Evolutionary conservation across 345 rosid genomes (phyloP).

Genomic region (Melastoma malabathricum): DNA sequence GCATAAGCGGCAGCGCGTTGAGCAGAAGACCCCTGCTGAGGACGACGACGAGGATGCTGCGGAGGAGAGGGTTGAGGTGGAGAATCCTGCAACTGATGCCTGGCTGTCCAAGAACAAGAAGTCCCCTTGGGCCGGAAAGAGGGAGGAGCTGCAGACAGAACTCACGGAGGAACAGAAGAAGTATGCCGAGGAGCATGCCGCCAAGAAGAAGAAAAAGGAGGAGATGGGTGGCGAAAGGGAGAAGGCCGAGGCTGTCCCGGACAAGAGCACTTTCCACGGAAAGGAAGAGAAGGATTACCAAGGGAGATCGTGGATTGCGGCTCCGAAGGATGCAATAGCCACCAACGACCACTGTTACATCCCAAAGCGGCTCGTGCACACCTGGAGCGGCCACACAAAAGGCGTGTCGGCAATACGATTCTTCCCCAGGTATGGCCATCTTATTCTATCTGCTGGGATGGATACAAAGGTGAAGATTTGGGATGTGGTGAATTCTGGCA

Average conservation of each 20-base stretch:
- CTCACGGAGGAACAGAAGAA: slow-evolving; percentile 95
- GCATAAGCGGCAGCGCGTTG: slow-evolving; percentile 66
- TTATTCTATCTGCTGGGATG: slow-evolving; percentile 96
- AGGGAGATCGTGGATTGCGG: slow-evolving; percentile 90
- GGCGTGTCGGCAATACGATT: slow-evolving; percentile 83
- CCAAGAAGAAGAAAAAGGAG: slow-evolving; percentile 87
- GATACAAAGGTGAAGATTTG: slow-evolving; percentile 95
- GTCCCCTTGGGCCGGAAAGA: slow-evolving; percentile 96
- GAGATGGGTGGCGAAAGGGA: slow-evolving; percentile 29
- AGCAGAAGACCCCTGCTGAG: slow-evolving; percentile 36
- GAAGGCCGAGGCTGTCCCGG: slow-evolving; percentile 69
- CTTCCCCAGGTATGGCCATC: slow-evolving; percentile 93
- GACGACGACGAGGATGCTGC: slow-evolving; percentile 19
- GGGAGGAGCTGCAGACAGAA: slow-evolving; percentile 65
- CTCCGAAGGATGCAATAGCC: slow-evolving; percentile 90
- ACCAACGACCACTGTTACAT: slow-evolving; percentile 83
- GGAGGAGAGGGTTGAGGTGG: slow-evolving; percentile 33
- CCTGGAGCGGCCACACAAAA: slow-evolving; percentile 84
- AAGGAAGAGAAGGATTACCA: slow-evolving; percentile 94
- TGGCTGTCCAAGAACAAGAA: slow-evolving; percentile 79
- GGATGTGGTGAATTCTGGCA: slow-evolving; percentile 95
- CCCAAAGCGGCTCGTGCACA: slow-evolving; percentile 69
- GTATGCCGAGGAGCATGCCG: slow-evolving; percentile 75
- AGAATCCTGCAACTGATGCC: slow-evolving; percentile 68
- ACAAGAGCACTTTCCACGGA: slow-evolving; percentile 89